Conservation (phyloP, 2,329 filamentous ascomycete genomes). For the Eutypa lata region DNA sequence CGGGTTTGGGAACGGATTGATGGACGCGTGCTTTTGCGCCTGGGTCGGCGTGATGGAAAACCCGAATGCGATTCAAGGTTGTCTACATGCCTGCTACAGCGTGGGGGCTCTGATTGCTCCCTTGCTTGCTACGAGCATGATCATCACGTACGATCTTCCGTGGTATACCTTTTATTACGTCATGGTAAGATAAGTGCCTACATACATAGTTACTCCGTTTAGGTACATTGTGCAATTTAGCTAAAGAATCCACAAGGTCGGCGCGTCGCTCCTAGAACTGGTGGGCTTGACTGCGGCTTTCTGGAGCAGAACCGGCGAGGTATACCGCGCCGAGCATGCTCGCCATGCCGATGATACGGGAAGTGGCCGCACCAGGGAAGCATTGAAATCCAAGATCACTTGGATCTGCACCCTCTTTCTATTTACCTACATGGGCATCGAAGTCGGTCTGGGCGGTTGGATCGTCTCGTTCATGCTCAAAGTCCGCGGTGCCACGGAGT, state of each 20-base stretch:
- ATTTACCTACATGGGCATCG: slow-evolving; percentile 74
- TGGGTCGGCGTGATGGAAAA: slow-evolving; percentile 55
- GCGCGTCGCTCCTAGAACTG: slow-evolving; percentile 54
- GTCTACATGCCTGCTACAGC: slow-evolving; percentile 38
- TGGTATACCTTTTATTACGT: slow-evolving; percentile 66
- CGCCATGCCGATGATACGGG: slow-evolving; percentile 24
- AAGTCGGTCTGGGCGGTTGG: slow-evolving; percentile 74
- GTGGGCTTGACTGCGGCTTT: slow-evolving; percentile 52
- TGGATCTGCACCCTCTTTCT: slow-evolving; percentile 75
- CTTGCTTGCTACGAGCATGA: slow-evolving; percentile 57
- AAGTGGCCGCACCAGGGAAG: slow-evolving; percentile 42
- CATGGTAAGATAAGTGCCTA: slow-evolving; percentile 41
- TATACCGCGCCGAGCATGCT: slow-evolving; percentile 45
- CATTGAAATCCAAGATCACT: slow-evolving; percentile 52
- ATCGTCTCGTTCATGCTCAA: slow-evolving; percentile 85
- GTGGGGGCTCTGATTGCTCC: slow-evolving; percentile 56
- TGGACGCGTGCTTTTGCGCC: slow-evolving; percentile 37
- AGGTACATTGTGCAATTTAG: too few species aligned
- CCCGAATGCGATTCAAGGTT: slow-evolving; percentile 44
- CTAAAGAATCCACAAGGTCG: too few species aligned
- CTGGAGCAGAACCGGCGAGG: slow-evolving; percentile 57
- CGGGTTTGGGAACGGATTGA: slow-evolving; percentile 69
- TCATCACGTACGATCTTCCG: slow-evolving; percentile 46
- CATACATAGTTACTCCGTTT: too few species aligned
- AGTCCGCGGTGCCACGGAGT: slow-evolving; percentile 65